Evolutionary conservation across 805 yeast species (phyloP).

Genomic region (Cyberlindnera misumaiensis): DNA sequence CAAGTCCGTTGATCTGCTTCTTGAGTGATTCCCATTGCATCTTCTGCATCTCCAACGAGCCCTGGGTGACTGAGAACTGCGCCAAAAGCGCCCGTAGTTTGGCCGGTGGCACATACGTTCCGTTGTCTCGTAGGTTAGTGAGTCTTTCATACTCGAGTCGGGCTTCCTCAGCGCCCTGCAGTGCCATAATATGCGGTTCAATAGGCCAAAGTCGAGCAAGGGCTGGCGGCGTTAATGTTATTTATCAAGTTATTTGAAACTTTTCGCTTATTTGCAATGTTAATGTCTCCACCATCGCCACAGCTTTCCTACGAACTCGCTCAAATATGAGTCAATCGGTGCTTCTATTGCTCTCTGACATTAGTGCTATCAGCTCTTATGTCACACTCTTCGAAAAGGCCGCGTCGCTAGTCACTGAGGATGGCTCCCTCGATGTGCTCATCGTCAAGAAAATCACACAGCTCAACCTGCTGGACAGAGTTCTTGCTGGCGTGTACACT

Average conservation of each 20-base stretch:
- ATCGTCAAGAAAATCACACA: constrained; percentile 11
- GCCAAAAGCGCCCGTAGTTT: constrained; percentile 37
- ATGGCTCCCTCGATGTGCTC: constrained; percentile 16
- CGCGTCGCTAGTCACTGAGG: constrained; percentile 6
- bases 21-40: constrained; percentile 51
- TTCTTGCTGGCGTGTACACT: constrained; percentile 18
- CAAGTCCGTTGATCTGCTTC: constrained; percentile 38
- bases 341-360: constrained; percentile 16
- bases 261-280: no score
- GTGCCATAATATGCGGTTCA: no score
- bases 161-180: constrained; percentile 5
- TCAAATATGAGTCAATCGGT: constrained; percentile 10
- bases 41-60: constrained; percentile 39
- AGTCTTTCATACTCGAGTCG: constrained; percentile 32
- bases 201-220: no score
- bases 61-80: constrained; percentile 24
- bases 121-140: constrained; percentile 33
- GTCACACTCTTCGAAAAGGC: constrained; percentile 16
- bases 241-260: no score
- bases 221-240: no score
- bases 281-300: no score
- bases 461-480: constrained; percentile 17
- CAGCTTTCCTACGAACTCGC: no score
- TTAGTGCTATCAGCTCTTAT: constrained; percentile 14
- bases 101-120: constrained; percentile 50